Conservation (phyloP, 371 early-diverging fungal species). For the Entomophthora muscae region DNA sequence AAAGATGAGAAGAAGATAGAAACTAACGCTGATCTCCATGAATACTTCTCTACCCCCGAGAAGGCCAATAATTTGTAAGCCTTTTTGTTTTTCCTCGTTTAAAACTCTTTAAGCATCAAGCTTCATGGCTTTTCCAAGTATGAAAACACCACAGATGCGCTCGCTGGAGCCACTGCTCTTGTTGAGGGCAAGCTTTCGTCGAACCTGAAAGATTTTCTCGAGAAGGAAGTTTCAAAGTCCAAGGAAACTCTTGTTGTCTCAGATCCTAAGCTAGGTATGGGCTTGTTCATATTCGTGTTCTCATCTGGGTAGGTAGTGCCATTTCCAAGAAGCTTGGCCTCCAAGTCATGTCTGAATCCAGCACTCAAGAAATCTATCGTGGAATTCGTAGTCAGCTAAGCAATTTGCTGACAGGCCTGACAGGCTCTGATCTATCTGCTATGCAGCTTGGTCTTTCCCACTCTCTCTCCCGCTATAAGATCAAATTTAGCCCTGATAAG, state of each 20-base stretch:
- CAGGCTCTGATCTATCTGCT: constrained; percentile 59
- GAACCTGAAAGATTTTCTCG: constrained; percentile 78
- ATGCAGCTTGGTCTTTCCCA: constrained; percentile 67
- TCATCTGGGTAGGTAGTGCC: constrained; percentile 27
- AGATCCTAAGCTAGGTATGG: constrained; percentile 82
- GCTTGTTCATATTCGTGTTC: neutral
- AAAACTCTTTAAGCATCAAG: constrained; percentile 44
- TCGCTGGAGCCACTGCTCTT: constrained; percentile 85
- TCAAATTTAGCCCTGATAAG: constrained; percentile 86
- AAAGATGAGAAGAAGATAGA: constrained; percentile 53
- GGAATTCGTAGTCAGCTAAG: constrained; percentile 79
- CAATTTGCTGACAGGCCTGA: constrained; percentile 44
- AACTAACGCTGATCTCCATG: constrained; percentile 52
- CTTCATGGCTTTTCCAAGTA: constrained; percentile 90
- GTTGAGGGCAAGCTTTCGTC: constrained; percentile 87
- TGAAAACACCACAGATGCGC: constrained; percentile 89
- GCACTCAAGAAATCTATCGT: constrained; percentile 77
- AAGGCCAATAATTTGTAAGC: constrained; percentile 56
- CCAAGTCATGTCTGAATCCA: constrained; percentile 68
- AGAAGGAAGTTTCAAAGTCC: constrained; percentile 60
- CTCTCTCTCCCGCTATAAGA: constrained; percentile 73
- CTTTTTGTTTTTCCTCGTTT: constrained; percentile 9
- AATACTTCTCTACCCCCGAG: constrained; percentile 59
- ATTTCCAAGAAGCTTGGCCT: constrained; percentile 87
- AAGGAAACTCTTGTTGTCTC: constrained; percentile 79